Evolutionary conservation across 106 monocot species (phyloP).

Genomic region (Alisma plantagoaquatica): DNA sequence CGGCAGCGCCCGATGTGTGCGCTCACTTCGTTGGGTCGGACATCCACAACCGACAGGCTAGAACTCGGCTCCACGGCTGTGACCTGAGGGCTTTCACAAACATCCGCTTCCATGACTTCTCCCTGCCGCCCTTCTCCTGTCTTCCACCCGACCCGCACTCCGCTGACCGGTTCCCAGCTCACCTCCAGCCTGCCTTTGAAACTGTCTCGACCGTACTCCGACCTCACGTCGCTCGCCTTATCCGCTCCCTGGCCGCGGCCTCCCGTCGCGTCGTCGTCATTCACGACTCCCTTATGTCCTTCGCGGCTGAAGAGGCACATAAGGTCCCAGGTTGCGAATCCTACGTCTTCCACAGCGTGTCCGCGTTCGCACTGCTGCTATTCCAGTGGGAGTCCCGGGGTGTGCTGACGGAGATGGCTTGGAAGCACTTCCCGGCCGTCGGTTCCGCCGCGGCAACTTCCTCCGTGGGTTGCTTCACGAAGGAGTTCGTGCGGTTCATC

Average conservation of each 20-base stretch:
- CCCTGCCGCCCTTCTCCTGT: conserved; percentile 19
- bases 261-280: conserved; percentile 45
- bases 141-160: conserved; percentile 26
- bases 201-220: conserved; percentile 3
- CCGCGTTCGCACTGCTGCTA: conserved; percentile 32
- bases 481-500: conserved; percentile 23
- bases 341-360: conserved; percentile 42
- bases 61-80: conserved; percentile 44
- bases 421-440: not conserved
- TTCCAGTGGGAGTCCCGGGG: conserved; percentile 24
- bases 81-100: conserved; percentile 7
- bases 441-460: conserved; percentile 1
- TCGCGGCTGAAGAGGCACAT: conserved; percentile 31
- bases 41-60: conserved; percentile 44
- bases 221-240: conserved; percentile 24
- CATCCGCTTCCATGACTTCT: conserved; percentile 38
- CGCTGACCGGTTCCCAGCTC: conserved; percentile 29
- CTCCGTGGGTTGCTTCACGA: conserved; percentile 40
- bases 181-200: conserved; percentile 33
- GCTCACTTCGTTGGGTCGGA: conserved; percentile 44
- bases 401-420: not conserved
- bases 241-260: conserved; percentile 34
- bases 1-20: conserved; percentile 14
- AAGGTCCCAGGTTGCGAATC: conserved; percentile 33
- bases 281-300: conserved; percentile 47